Evolutionary conservation across 257 asterid genomes (phyloP), one percentile per base, ranked within the genome.

Genomic region (Petunia secreta): DNA sequence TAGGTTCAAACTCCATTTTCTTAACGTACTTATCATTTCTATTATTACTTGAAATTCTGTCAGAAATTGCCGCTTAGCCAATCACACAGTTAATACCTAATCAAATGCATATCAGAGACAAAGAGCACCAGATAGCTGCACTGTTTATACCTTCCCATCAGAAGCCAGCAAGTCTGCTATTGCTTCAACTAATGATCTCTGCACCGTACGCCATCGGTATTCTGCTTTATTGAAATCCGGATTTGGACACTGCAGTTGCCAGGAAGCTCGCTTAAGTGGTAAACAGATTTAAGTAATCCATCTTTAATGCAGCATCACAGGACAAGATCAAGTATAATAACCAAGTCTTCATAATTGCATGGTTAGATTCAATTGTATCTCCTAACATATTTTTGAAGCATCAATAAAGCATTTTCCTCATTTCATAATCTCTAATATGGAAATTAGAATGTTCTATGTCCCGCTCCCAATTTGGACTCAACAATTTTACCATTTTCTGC

Each of bases 181-280:
- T 67, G 99, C 98, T 92, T 93, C 97, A 69, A 93, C 91, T 85
- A 95, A 87, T 82, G 98, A 87, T 85, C 91, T 89, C 78, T 86
- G 99, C 86, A 93, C 80, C 98, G 93, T 92, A 82, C 97, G 88
- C 98, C 98, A 92, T 37, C 98, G 90, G 71, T 91, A 80, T 75
- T 89, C 94, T 83, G 97, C 90, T 79, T 85, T 91, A 89, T 92
- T 92, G 89, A 95, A 95, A 86, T 95, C 98, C 10, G 99, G 99
- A 88, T 95, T 95, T 9, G 99, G 99, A 83, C 99, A 95, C 99
- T 95, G 92, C 84, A 79, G 84, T 62, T 55, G 81, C 14, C 63
- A 82, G 37, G 46, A 82, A 37, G 13, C 50, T 75, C 73, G 71
- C 75, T 73, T 81, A 34, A 57, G 84, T 82, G 10, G 77, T 75